These are phyloP conservation scores for Fusarium marasasianum DNA, from an alignment of 2,329 filamentous ascomycete species.

Conservation along the genomic window DNA sequence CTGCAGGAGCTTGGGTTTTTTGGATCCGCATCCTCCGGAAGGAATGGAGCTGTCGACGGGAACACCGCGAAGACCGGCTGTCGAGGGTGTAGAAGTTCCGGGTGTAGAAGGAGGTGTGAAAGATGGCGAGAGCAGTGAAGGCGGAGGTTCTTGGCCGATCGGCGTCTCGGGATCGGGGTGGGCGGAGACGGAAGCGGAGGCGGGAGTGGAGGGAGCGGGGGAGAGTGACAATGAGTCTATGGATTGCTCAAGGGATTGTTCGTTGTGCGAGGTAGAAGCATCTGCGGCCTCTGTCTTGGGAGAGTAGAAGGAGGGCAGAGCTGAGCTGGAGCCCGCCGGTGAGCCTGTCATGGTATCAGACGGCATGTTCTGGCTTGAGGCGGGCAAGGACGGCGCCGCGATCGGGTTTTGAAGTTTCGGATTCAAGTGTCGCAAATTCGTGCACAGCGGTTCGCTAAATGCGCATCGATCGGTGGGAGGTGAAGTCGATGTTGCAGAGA, in stretches of 20 bases:
- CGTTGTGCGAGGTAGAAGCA: slow-evolving; percentile 19
- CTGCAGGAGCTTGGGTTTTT: slow-evolving; percentile 76
- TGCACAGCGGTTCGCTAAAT: slow-evolving; percentile 15
- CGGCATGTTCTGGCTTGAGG: slow-evolving; percentile 40
- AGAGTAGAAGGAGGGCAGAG: slow-evolving; percentile 60
- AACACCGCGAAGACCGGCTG: slow-evolving; percentile 59
- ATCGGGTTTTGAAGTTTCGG: slow-evolving; percentile 33
- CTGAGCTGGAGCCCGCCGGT: slow-evolving; percentile 46
- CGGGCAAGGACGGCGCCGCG: slow-evolving; percentile 34
- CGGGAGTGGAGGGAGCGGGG: slow-evolving; percentile 31
- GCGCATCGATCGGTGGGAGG: slow-evolving; percentile 17
- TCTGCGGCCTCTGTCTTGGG: slow-evolving; percentile 49
- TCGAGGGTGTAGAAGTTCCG: slow-evolving; percentile 63
- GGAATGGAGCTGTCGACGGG: slow-evolving; percentile 69
- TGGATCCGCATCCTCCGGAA: slow-evolving; percentile 68
- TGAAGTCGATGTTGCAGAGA: background rate
- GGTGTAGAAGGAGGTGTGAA: slow-evolving; percentile 79
- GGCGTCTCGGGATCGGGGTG: slow-evolving; percentile 31
- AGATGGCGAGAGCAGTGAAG: slow-evolving; percentile 85
- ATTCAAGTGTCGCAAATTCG: slow-evolving; percentile 29
- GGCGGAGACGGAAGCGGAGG: slow-evolving; percentile 23
- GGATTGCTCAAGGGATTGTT: slow-evolving; percentile 37
- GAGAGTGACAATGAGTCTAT: slow-evolving; percentile 52
- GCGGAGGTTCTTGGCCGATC: slow-evolving; percentile 53
- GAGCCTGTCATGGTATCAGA: slow-evolving; percentile 43